Percentiles rank a stretch among this genome's conserved stretches.
Evolutionary conservation across 345 rosid species (phyloP).

Genomic region (Cardamine resedifolia): DNA sequence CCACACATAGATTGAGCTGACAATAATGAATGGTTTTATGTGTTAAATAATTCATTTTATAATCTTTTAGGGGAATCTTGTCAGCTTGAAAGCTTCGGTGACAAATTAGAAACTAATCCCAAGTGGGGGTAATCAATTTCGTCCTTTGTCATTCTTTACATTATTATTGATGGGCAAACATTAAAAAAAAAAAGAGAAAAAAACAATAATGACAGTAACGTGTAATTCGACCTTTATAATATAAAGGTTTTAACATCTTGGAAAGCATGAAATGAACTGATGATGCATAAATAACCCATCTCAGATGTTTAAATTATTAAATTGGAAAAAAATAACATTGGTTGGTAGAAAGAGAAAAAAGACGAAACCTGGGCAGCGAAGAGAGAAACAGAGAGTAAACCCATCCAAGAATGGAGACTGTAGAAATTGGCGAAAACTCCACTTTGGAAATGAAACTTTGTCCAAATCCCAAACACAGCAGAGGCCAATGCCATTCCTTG

Average conservation of each 20-base stretch:
- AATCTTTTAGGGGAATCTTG: conserved; percentile 24
- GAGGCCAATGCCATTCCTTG: conserved; percentile 85
- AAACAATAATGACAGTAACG: conserved; percentile 14
- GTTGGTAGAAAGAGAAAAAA: conserved; percentile 14
- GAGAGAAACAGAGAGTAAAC: conserved; percentile 75
- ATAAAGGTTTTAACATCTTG: neutral
- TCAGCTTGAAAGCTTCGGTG: conserved; percentile 9
- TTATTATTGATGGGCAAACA: conserved; percentile 22
- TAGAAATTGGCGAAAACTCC: conserved; percentile 83
- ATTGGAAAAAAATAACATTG: neutral
- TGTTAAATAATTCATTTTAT: neutral
- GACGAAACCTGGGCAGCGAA: conserved; percentile 77
- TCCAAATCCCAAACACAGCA: conserved; percentile 90
- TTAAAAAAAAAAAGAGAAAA: neutral
- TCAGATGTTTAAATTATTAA: neutral
- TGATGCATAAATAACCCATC: neutral
- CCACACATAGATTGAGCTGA: neutral
- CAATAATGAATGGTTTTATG: conserved; percentile 9
- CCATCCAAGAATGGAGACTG: conserved; percentile 98
- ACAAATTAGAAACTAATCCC: conserved; percentile 28
- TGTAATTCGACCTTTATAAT: conserved; percentile 4
- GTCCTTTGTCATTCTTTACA: conserved; percentile 4
- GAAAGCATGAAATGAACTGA: conserved; percentile 7
- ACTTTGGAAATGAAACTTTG: conserved; percentile 59
- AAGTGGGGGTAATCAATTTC: conserved; percentile 18